Base-by-base conservation (phyloP, 73 alveolate species). In the Paramecium biaurelia region DNA sequence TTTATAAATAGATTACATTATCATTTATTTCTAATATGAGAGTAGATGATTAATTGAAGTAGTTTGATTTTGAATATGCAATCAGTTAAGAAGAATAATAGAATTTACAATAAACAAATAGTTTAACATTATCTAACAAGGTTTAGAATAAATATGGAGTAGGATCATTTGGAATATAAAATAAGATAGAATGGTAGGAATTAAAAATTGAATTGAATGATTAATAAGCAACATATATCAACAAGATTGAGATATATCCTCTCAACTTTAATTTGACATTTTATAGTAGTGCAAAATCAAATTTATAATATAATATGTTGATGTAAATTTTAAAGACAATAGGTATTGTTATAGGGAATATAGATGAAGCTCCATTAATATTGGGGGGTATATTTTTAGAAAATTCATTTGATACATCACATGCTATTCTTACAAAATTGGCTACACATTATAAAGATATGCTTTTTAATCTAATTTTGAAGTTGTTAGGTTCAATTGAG, bases 311-410 rank as follows among this genome's bases (percentile, higher is more conserved):
- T 5, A 56, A 70, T 56, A 96, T 92, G 67, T 70, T 95, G 5
- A 57, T 82, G 37, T 85, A 94, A 11, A 87, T 94, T 15, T 56
- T 96, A 20, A 89, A 93, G 59, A 92, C 98, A 12, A 63, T 96
- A 7, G 99, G 99, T 0, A 89, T 96, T 18, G 96, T 96, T 1
- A 28, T 96, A 35, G 92, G 89, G 8, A 96, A 95, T 58, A 93
- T 97, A 14, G 99, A 97, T 45, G 96, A 89, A 67, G 98, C 98
- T 14, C 98, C 98, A 3, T 79, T 97, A 12, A 93, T 85, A 59
- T 58, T 97, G 14, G 96, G 93, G 76, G 98, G 98, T 15, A 86
- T 97, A 11, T 90, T 53, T 59, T 92, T 96, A 37, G 88, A 76
- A 21, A 94, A 97, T 92, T 93, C 95, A 11, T 90, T 93, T 41